phyloP scores from a whole-genome alignment of 345 rosid genomes.

The Noccaea caerulescens region DNA sequence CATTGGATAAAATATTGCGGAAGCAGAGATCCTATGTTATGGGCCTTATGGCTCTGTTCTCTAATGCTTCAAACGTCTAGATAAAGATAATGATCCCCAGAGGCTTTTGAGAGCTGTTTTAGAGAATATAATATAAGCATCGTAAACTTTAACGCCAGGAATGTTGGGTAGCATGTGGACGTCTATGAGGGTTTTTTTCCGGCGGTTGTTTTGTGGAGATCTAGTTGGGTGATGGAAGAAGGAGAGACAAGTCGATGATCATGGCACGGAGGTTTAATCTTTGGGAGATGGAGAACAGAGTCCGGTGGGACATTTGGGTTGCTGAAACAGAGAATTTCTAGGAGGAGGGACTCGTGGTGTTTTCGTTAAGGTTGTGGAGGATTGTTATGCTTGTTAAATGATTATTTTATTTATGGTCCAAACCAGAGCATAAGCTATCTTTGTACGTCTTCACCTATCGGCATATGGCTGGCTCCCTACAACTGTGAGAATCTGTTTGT shows the following conservation, averaged over 20 bases:
- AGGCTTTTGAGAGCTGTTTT: slow-evolving; percentile 28
- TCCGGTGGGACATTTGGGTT: slow-evolving; percentile 48
- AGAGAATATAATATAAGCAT: slow-evolving; percentile 27
- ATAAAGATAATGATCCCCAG: slow-evolving; percentile 53
- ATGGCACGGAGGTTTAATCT: slow-evolving; percentile 44
- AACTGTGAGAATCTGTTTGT: no score
- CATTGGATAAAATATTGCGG: slow-evolving; percentile 47
- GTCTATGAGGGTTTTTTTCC: slow-evolving; percentile 47
- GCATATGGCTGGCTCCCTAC: no score
- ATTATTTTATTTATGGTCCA: no score
- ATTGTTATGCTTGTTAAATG: no score
- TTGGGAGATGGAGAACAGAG: slow-evolving; percentile 48
- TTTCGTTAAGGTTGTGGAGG: slow-evolving; percentile 30
- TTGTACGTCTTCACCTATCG: no score
- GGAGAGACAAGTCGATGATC: slow-evolving; percentile 48
- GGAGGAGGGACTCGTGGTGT: slow-evolving; percentile 44
- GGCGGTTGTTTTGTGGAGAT: slow-evolving; percentile 43
- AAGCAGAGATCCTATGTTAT: slow-evolving; percentile 53
- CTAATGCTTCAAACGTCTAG: slow-evolving; percentile 60
- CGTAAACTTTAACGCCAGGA: slow-evolving; percentile 51
- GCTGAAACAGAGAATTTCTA: slow-evolving; percentile 45
- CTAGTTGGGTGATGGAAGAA: slow-evolving; percentile 45
- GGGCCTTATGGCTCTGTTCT: slow-evolving; percentile 47
- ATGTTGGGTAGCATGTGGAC: slow-evolving; percentile 39
- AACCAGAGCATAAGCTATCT: no score